phyloP scores from a whole-genome alignment of 805 yeast species.

The Suhomyces sp. region DNA sequence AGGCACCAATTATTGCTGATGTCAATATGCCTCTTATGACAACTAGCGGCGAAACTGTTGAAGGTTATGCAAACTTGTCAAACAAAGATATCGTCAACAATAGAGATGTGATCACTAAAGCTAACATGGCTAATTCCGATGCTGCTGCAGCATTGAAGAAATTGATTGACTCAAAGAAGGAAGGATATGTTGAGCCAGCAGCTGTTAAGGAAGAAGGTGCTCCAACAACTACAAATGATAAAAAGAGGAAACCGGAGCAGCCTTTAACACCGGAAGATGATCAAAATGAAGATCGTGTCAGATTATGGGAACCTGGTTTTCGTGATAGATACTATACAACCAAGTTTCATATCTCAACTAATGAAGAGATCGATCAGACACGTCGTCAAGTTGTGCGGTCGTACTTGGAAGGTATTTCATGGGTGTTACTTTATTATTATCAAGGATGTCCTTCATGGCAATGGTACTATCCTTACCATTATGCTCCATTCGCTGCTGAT shows the following conservation, averaged over 20 bases:
- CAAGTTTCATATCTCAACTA: constrained; percentile 63
- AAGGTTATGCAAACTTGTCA: constrained; percentile 60
- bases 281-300: constrained; percentile 44
- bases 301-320: constrained; percentile 86
- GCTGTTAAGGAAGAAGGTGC: neutral
- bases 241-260: neutral
- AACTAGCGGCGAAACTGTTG: constrained; percentile 69
- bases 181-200: constrained; percentile 4
- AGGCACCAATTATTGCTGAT: constrained; percentile 68
- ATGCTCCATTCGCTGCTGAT: constrained; percentile 96
- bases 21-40: constrained; percentile 75
- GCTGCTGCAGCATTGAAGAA: constrained; percentile 62
- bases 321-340: constrained; percentile 72
- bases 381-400: constrained; percentile 62
- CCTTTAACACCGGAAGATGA: constrained; percentile 16
- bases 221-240: neutral
- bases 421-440: constrained; percentile 91
- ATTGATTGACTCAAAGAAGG: constrained; percentile 30
- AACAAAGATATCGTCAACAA: constrained; percentile 71
- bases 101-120: constrained; percentile 60
- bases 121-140: constrained; percentile 66
- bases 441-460: constrained; percentile 99
- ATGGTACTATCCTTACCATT: constrained; percentile 96
- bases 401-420: constrained; percentile 93
- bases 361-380: constrained; percentile 52